These are phyloP conservation scores for Psilocybe tampanensis DNA, from an alignment of 768 basidiomycete genomes.

Conservation along the genomic window DNA sequence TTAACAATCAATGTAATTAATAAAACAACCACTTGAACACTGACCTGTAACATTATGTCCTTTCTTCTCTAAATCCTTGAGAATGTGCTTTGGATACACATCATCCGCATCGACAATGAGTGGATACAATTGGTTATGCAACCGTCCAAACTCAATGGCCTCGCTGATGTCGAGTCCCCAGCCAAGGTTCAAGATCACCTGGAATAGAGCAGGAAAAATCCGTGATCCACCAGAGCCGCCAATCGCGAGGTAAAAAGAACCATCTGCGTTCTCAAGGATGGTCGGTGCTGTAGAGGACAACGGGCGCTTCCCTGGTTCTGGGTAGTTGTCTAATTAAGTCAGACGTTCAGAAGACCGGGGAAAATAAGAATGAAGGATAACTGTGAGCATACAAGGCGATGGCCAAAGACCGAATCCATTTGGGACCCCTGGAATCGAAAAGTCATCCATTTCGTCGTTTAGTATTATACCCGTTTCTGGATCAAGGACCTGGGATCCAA, in stretches of 20 bases:
- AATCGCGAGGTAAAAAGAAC: slow-evolving; percentile 69
- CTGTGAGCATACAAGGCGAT: slow-evolving; percentile 64
- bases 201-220: slow-evolving; percentile 81
- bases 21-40: slow-evolving; percentile 18
- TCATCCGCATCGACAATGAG: slow-evolving; percentile 58
- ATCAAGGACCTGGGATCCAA: slow-evolving; percentile 88
- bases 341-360: neutral
- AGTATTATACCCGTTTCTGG: slow-evolving; percentile 85
- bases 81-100: slow-evolving; percentile 55
- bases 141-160: slow-evolving; percentile 82
- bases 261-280: slow-evolving; percentile 78
- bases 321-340: slow-evolving; percentile 73
- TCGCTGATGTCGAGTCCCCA: slow-evolving; percentile 80
- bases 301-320: slow-evolving; percentile 85
- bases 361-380: too few relatives aligned
- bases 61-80: slow-evolving; percentile 54
- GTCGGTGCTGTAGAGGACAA: slow-evolving; percentile 83
- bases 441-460: slow-evolving; percentile 97
- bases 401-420: slow-evolving; percentile 85
- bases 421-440: slow-evolving; percentile 81
- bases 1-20: too few relatives aligned
- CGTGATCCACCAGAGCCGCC: slow-evolving; percentile 90
- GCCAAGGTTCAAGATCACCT: slow-evolving; percentile 77
- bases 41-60: slow-evolving; percentile 77
- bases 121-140: slow-evolving; percentile 90